Base-by-base conservation (phyloP, 176 grass and related monocot species). In the Bonia amplexicaulis region DNA sequence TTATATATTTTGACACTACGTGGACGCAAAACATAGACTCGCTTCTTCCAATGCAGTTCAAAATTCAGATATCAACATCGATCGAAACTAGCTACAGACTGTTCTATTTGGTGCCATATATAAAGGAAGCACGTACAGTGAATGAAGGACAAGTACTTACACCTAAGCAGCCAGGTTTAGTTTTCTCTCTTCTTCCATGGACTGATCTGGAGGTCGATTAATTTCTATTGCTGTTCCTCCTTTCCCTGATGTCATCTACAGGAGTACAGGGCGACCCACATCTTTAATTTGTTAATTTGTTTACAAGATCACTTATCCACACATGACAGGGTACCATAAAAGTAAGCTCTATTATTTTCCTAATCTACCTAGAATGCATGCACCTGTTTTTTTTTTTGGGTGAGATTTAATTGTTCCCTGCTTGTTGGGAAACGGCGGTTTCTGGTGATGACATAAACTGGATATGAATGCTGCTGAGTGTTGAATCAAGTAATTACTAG, bases 291-390 rank as follows among this genome's bases (percentile, higher is more conserved):
- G 31, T 66, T 62, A 77, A 78, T 27, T 27, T 9, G 31, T 74
- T 31, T 80, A 29, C 40, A 33, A 60, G 39, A 85, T 19, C 29
- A 80, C 29, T 80, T 74, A 80, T 88, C 68, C 26, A 20, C 66
- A 79, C 60, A 31, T 85, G 68, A 65, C 15, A 64, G 12, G 40
- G 13, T 26, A 73, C 47, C 48, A 33, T 22, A 58, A 73, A 80
- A 66, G 48, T 59, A 74, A 74, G 9, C 12, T 57, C 12, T 26
- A 13, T 51, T 27, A n/a, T 89, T 45, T 73, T 12, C 75, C 11
- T 72, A 41, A 66, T 84, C 67, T 79, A 23, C 27, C 7, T 31
- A 67, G 11, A 35, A 7, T 85, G n/a, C 66, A 61, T 51, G 41
- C 20, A 79, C 25, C 37, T 47, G 46, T 33, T 19, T 25, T 33